Percentiles rank a stretch among this genome's conserved stretches.
These are phyloP conservation scores for Lanzia echinophila DNA, from an alignment of 2,329 filamentous ascomycete genomes.

Conservation along the genomic window DNA sequence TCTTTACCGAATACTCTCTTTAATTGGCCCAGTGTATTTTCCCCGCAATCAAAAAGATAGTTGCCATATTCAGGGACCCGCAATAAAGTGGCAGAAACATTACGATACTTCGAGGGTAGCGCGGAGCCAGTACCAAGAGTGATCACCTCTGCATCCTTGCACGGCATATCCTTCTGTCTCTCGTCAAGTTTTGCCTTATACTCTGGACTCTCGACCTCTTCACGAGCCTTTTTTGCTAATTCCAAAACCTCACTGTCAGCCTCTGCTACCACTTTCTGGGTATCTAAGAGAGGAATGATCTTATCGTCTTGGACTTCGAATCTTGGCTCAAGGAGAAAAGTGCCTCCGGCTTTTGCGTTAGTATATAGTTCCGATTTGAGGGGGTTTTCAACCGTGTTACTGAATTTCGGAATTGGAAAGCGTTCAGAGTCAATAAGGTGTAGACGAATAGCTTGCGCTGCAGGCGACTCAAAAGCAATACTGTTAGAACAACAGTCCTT, in stretches of 20 bases:
- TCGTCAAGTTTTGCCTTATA: slow-evolving; percentile 45
- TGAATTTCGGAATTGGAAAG: slow-evolving; percentile 66
- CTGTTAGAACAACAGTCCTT: slow-evolving; percentile 69
- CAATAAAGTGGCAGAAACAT: slow-evolving; percentile 83
- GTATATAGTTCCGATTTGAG: slow-evolving; percentile 13
- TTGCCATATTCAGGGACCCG: slow-evolving; percentile 79
- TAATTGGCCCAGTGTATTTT: slow-evolving; percentile 86
- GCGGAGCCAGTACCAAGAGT: slow-evolving; percentile 89
- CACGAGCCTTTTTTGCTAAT: slow-evolving; percentile 45
- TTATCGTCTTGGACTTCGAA: slow-evolving; percentile 37
- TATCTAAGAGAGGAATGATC: slow-evolving; percentile 43
- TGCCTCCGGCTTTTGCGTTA: slow-evolving; percentile 21
- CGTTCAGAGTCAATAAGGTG: slow-evolving; percentile 65
- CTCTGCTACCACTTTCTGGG: slow-evolving; percentile 37
- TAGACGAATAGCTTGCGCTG: slow-evolving; percentile 61
- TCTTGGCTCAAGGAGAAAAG: slow-evolving; percentile 24
- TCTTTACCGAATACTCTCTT: slow-evolving; percentile 65
- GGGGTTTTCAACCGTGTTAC: slow-evolving; percentile 31
- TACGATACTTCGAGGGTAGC: slow-evolving; percentile 85
- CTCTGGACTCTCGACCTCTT: slow-evolving; percentile 34
- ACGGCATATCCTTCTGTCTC: slow-evolving; percentile 59
- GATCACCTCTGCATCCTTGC: slow-evolving; percentile 73
- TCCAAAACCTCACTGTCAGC: slow-evolving; percentile 39
- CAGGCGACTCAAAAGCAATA: slow-evolving; percentile 61
- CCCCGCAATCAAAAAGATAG: slow-evolving; percentile 86